Evolutionary conservation across 2,329 filamentous ascomycete genomes (phyloP).

Genomic region (Chaetomium sp.): DNA sequence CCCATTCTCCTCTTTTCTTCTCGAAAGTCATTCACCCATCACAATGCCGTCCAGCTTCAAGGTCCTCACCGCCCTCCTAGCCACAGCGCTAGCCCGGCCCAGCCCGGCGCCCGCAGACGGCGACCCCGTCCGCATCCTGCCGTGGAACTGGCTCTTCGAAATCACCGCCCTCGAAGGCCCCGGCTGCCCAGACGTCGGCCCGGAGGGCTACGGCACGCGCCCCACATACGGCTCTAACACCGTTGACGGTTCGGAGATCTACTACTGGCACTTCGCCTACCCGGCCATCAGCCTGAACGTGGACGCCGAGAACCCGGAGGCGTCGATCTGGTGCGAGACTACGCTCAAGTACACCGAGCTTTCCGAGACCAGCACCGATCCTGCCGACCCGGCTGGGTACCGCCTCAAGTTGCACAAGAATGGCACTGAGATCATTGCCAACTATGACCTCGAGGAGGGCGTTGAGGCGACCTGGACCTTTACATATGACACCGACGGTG

Average conservation of each 20-base stretch:
- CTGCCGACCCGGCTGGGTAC: background rate
- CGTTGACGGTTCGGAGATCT: slow-evolving; percentile 13
- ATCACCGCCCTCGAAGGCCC: slow-evolving; percentile 4
- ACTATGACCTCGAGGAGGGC: slow-evolving; percentile 4
- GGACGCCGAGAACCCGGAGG: background rate
- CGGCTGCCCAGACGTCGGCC: slow-evolving; percentile 5
- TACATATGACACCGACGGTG: background rate
- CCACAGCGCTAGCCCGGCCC: background rate
- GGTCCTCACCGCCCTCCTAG: background rate
- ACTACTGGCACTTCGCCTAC: slow-evolving; percentile 13
- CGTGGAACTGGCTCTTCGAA: slow-evolving; percentile 2
- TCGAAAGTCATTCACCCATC: background rate
- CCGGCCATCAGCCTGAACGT: slow-evolving; percentile 4
- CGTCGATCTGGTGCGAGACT: slow-evolving; percentile 11
- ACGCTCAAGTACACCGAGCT: slow-evolving; percentile 7
- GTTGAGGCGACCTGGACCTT: slow-evolving; percentile 6
- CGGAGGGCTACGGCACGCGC: background rate
- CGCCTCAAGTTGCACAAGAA: slow-evolving; percentile 11
- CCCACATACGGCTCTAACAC: slow-evolving; percentile 10
- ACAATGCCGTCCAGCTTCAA: background rate
- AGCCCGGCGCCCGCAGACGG: background rate
- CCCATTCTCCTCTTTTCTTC: background rate
- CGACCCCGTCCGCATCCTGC: slow-evolving; percentile 5
- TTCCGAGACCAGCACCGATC: background rate
- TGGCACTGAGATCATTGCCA: slow-evolving; percentile 1